phyloP scores from a whole-genome alignment of 140 eudicot genomes.

The Erigeron philadelphicus region DNA sequence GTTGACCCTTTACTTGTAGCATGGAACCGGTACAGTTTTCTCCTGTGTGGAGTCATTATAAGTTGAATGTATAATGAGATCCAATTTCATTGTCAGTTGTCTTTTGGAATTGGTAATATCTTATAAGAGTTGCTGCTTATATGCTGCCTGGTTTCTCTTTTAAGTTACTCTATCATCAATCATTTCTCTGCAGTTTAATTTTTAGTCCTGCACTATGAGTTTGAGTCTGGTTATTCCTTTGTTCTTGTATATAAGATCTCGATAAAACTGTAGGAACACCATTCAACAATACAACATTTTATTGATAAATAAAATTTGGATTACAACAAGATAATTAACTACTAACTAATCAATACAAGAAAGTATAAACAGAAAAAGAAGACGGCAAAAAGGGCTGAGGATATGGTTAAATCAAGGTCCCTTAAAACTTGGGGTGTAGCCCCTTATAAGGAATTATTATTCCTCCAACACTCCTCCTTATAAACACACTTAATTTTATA shows the following conservation, averaged over 20 bases:
- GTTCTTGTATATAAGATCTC: slow-evolving; percentile 6
- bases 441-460: no score
- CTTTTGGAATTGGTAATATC: neutral
- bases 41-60: slow-evolving; percentile 6
- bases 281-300: no score
- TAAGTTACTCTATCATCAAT: slow-evolving; percentile 7
- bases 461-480: no score
- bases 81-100: neutral
- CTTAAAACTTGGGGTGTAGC: no score
- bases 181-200: slow-evolving; percentile 12
- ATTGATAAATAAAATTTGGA: no score
- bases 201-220: neutral
- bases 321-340: no score
- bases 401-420: no score
- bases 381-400: no score
- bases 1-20: slow-evolving; percentile 92
- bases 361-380: no score
- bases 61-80: neutral
- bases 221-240: slow-evolving; percentile 12
- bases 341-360: no score
- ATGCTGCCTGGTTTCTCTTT: neutral
- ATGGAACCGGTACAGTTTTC: slow-evolving; percentile 74
- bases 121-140: neutral
- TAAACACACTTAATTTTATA: no score
- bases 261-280: no score